Percentiles rank a stretch among this genome's conserved stretches.
Conservation (phyloP, 768 basidiomycete species). For the Pleurotus djamor region DNA sequence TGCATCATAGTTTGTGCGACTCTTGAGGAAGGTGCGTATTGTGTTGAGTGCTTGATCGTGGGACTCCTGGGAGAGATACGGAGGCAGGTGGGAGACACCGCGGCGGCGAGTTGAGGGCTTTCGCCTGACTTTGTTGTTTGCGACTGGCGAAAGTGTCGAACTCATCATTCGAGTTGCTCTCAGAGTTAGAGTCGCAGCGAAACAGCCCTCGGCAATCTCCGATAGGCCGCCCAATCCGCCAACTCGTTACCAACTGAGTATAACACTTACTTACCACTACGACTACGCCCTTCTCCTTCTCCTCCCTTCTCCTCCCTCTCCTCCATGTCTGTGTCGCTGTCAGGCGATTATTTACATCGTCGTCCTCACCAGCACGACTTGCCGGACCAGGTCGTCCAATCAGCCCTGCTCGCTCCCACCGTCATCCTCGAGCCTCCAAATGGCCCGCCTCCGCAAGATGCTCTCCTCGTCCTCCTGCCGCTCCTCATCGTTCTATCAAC, state of each 20-base stretch:
- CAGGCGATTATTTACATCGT: background rate
- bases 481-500: conserved; percentile 92
- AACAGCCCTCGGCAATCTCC: too few species aligned
- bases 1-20: conserved; percentile 90
- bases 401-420: conserved; percentile 9
- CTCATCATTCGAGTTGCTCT: conserved; percentile 17
- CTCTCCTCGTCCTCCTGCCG: conserved; percentile 86
- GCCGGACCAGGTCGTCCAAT: background rate
- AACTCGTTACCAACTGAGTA: too few species aligned
- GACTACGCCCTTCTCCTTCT: background rate
- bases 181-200: too few species aligned
- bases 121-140: conserved; percentile 52
- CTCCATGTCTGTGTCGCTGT: too few species aligned
- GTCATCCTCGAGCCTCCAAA: conserved; percentile 19
- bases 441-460: conserved; percentile 37
- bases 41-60: conserved; percentile 67
- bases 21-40: conserved; percentile 82
- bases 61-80: conserved; percentile 51
- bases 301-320: background rate
- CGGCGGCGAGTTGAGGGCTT: conserved; percentile 57
- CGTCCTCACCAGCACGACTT: background rate
- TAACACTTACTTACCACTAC: too few species aligned
- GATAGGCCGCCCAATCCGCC: too few species aligned
- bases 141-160: conserved; percentile 47
- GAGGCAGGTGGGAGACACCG: conserved; percentile 57